Percentiles rank a stretch among this genome's conserved stretches.
Conservation (phyloP, 805 yeast species). For the Cyberlindnera xylosilytica region DNA sequence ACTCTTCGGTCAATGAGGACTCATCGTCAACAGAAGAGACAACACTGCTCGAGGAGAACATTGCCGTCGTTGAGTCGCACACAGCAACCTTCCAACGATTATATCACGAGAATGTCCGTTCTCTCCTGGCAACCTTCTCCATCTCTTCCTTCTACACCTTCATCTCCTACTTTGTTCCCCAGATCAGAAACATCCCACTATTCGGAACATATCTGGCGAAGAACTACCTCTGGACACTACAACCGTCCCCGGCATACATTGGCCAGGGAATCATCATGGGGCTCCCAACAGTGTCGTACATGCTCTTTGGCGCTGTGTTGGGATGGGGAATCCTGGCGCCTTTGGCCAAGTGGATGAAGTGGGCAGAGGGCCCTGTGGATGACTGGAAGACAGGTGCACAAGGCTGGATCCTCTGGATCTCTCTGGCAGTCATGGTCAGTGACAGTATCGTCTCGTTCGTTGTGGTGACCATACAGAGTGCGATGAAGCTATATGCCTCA, state of each 20-base stretch:
- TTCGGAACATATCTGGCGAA: constrained; percentile 66
- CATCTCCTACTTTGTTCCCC: constrained; percentile 68
- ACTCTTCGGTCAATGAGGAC: constrained; percentile 18
- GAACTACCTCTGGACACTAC: constrained; percentile 78
- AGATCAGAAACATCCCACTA: constrained; percentile 64
- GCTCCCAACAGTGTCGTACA: constrained; percentile 80
- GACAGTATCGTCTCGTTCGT: constrained; percentile 82
- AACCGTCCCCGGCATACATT: constrained; percentile 95
- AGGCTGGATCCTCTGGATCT: constrained; percentile 96
- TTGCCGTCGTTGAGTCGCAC: constrained; percentile 22
- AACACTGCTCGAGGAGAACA: constrained; percentile 23
- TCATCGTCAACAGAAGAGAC: constrained; percentile 15
- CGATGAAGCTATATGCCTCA: constrained; percentile 21
- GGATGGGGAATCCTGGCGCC: constrained; percentile 97
- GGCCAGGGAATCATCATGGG: constrained; percentile 99
- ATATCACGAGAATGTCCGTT: constrained; percentile 57
- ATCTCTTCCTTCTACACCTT: constrained; percentile 74
- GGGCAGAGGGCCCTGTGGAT: constrained; percentile 89
- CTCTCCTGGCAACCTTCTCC: constrained; percentile 57
- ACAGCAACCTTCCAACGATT: constrained; percentile 26
- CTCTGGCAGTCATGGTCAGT: constrained; percentile 89
- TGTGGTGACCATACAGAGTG: constrained; percentile 52
- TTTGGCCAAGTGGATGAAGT: constrained; percentile 58
- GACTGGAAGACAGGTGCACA: constrained; percentile 95
- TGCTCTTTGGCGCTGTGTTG: constrained; percentile 83